Conservation (phyloP, 2,329 filamentous ascomycete species). For the Colletotrichum graminicola region DNA sequence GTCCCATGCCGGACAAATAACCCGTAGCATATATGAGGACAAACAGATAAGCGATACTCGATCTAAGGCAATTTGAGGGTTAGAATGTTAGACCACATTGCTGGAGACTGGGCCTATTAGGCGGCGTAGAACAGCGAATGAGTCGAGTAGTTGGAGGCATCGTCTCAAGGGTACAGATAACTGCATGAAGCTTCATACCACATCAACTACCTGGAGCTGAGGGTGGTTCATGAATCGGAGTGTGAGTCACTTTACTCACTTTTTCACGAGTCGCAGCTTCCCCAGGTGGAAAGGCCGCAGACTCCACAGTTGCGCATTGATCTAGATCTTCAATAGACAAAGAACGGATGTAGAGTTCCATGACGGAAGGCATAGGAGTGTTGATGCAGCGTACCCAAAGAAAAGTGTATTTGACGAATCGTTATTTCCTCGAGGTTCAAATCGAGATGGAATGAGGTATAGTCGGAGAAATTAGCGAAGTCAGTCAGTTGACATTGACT, state of each 20-base stretch:
- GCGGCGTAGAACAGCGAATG: too few relatives aligned
- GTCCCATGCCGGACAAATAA: slow-evolving; percentile 43
- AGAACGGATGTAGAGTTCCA: slow-evolving; percentile 46
- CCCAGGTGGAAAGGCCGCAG: slow-evolving; percentile 48
- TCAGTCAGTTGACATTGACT: not conserved
- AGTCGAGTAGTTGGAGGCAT: not conserved
- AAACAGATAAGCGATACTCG: slow-evolving; percentile 48
- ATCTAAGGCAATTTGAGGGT: slow-evolving; percentile 43
- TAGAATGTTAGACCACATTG: not conserved
- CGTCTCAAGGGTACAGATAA: not conserved
- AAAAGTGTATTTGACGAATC: not conserved
- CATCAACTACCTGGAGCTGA: not conserved
- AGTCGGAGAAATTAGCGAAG: not conserved
- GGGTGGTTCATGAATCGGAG: not conserved
- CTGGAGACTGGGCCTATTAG: not conserved
- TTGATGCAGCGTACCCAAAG: not conserved
- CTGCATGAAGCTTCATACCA: not conserved
- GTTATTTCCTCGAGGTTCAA: too few relatives aligned
- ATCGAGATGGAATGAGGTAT: not conserved
- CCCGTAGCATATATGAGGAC: slow-evolving; percentile 47
- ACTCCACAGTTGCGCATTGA: slow-evolving; percentile 45
- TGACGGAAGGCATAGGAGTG: not conserved
- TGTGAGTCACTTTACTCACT: slow-evolving; percentile 32
- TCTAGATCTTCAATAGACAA: slow-evolving; percentile 46
- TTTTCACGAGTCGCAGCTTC: slow-evolving; percentile 49